Evolutionary conservation across 2,329 filamentous ascomycete genomes (phyloP).

Genomic region (Arthrobotrys musiformis): DNA sequence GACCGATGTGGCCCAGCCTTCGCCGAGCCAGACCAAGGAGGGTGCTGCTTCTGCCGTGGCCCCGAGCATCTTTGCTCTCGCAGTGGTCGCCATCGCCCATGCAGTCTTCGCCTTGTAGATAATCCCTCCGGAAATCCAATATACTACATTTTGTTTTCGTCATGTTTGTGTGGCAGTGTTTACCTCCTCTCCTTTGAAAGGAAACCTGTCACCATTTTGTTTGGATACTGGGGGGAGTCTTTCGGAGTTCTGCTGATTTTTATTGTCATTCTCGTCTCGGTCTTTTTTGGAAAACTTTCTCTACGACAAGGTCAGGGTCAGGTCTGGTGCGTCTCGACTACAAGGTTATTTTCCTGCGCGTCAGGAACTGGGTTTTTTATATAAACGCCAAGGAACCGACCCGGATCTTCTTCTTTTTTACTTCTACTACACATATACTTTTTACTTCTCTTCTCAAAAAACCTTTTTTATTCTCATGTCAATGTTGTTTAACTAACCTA

Average conservation of each 20-base stretch:
- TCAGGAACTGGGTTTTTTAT: background rate
- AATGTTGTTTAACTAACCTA: conserved; percentile 36
- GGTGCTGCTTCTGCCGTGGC: conserved; percentile 26
- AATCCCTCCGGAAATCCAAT: conserved; percentile 25
- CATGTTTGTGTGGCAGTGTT: conserved; percentile 4
- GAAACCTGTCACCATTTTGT: background rate
- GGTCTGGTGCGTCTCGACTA: conserved; percentile 12
- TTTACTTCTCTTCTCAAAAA: conserved; percentile 16
- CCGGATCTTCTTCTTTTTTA: background rate
- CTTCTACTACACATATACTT: no score
- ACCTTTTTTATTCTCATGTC: conserved; percentile 30
- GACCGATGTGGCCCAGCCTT: conserved; percentile 24
- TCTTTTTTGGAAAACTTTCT: background rate
- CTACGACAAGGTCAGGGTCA: background rate
- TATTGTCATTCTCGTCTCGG: background rate
- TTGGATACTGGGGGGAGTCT: conserved; percentile 48
- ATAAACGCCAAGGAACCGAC: conserved; percentile 12
- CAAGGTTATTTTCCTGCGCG: background rate
- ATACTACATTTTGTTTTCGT: conserved; percentile 4
- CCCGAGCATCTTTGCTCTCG: conserved; percentile 48
- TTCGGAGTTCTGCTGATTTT: conserved; percentile 37
- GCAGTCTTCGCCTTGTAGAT: conserved; percentile 44
- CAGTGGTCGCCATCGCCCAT: conserved; percentile 39
- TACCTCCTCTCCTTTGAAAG: background rate
- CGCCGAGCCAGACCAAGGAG: conserved; percentile 17